Percentiles rank a stretch among this genome's conserved stretches.
Evolutionary conservation across 2,329 filamentous ascomycete species (phyloP).

Genomic region (Cercospora sp.): DNA sequence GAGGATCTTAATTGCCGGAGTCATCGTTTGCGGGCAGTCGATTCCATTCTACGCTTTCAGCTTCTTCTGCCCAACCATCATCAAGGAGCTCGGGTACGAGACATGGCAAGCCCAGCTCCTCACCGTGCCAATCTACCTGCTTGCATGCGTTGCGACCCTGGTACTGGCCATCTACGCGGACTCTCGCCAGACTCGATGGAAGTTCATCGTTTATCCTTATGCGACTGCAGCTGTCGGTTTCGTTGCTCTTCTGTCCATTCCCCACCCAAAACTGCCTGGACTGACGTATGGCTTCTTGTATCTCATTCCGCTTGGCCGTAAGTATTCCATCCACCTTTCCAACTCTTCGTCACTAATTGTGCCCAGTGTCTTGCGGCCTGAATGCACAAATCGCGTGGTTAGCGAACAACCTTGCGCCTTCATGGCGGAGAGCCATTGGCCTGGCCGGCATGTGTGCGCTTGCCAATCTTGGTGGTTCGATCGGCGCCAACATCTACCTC

Average conservation of each 20-base stretch:
- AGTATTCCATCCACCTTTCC: conserved; percentile 52
- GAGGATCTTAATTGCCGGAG: conserved; percentile 47
- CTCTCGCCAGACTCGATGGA: conserved; percentile 23
- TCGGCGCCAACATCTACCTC: conserved; percentile 26
- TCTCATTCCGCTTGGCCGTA: conserved; percentile 55
- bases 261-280: conserved; percentile 38
- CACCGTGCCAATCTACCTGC: conserved; percentile 48
- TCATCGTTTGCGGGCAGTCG: conserved; percentile 48
- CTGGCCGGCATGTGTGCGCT: conserved; percentile 18
- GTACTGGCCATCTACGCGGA: conserved; percentile 25
- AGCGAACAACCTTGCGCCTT: conserved; percentile 54
- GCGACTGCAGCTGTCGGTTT: conserved; percentile 28
- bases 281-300: conserved; percentile 57
- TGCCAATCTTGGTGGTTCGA: conserved; percentile 27
- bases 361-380: conserved; percentile 20
- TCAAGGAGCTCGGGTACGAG: conserved; percentile 47
- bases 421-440: conserved; percentile 36
- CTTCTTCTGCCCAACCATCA: conserved; percentile 59
- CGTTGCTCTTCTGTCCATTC: conserved; percentile 44
- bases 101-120: conserved; percentile 46
- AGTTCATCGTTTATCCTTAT: conserved; percentile 25
- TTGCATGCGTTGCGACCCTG: conserved; percentile 30
- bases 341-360: not conserved
- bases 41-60: conserved; percentile 68
- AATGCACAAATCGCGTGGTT: conserved; percentile 50